Percentiles rank a stretch among this genome's conserved stretches.
phyloP scores from a whole-genome alignment of 345 rosid genomes.

The Hevea brasiliensis region DNA sequence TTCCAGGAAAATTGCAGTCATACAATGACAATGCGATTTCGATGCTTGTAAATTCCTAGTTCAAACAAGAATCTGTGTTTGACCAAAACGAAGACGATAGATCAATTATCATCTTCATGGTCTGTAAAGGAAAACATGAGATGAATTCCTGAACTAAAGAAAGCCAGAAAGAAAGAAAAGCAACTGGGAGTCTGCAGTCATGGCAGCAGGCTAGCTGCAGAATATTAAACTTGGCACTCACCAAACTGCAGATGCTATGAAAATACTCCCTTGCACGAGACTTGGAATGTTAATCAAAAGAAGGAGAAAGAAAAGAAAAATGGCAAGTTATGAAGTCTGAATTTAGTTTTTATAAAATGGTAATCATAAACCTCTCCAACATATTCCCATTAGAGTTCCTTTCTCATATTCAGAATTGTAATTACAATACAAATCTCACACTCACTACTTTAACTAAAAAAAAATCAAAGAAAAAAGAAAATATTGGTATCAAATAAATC shows the following conservation, averaged over 20 bases:
- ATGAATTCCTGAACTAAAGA: too few relatives aligned
- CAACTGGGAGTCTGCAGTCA: slow-evolving; percentile 26
- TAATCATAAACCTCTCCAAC: background rate
- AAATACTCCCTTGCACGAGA: too few relatives aligned
- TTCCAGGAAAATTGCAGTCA: too few relatives aligned
- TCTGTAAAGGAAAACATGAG: slow-evolving; percentile 47
- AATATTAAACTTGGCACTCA: background rate
- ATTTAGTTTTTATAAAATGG: too few relatives aligned
- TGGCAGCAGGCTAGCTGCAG: slow-evolving; percentile 1
- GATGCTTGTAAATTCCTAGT: too few relatives aligned
- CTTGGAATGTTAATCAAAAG: too few relatives aligned
- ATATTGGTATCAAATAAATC: background rate
- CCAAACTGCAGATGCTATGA: background rate
- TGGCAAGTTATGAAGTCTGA: background rate
- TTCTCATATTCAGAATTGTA: background rate
- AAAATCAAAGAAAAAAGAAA: too few relatives aligned
- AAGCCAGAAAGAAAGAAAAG: slow-evolving; percentile 35
- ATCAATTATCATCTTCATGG: slow-evolving; percentile 57
- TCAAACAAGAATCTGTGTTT: background rate
- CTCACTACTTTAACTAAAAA: background rate
- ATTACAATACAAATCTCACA: background rate
- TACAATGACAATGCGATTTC: too few relatives aligned
- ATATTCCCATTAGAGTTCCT: background rate
- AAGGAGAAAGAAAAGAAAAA: background rate
- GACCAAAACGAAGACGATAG: background rate